These are phyloP conservation scores for Hypoxylon sp. DNA, from an alignment of 2,329 filamentous ascomycete species.

Conservation along the genomic window DNA sequence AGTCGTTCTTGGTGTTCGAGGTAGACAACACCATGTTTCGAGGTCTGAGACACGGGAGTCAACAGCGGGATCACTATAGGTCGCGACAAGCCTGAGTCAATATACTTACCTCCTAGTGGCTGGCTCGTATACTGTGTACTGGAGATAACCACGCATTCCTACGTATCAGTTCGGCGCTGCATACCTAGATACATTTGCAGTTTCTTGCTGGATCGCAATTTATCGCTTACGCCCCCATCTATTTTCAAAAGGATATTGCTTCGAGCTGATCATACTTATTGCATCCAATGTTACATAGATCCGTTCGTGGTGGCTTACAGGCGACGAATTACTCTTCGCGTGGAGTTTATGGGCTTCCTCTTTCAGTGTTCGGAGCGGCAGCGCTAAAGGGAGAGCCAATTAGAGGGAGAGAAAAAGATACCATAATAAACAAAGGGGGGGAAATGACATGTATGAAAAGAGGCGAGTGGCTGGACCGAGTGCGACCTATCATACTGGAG, in stretches of 20 bases:
- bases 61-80: slow-evolving; percentile 10
- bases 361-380: not conserved
- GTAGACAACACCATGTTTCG: not conserved
- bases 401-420: not conserved
- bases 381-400: not conserved
- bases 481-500: not conserved
- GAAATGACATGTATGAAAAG: not conserved
- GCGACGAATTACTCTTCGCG: not conserved
- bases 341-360: slow-evolving; percentile 6
- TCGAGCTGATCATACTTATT: slow-evolving; percentile 10
- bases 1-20: no score
- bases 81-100: not conserved
- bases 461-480: not conserved
- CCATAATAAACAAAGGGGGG: not conserved
- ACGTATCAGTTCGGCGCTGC: slow-evolving; percentile 5
- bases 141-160: not conserved
- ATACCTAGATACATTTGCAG: slow-evolving; percentile 2
- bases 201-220: not conserved
- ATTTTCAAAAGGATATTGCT: slow-evolving; percentile 6
- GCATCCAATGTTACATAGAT: slow-evolving; percentile 11
- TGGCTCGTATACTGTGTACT: not conserved
- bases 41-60: not conserved
- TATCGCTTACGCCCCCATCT: slow-evolving; percentile 20
- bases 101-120: not conserved
- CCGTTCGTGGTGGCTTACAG: slow-evolving; percentile 11